A percentile compares a stretch with the other conserved stretches of the same genome.
Evolutionary conservation across 2,329 filamentous ascomycete genomes (phyloP).

Genomic region (Penicillium sp.): DNA sequence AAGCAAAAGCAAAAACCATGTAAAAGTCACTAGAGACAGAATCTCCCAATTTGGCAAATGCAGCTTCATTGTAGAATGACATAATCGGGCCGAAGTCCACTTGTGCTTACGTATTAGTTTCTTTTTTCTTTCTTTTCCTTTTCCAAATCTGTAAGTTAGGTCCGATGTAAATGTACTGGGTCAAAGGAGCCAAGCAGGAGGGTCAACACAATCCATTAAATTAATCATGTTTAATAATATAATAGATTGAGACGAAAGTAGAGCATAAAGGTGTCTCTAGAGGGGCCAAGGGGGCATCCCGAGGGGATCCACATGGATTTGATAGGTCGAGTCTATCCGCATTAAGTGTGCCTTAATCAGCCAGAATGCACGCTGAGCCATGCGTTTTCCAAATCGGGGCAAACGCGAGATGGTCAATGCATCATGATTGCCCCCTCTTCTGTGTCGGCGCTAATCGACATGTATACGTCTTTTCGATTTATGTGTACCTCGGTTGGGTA

Average conservation of each 20-base stretch:
- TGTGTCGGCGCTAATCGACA: too few species aligned
- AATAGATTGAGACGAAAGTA: background rate
- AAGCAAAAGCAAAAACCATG: background rate
- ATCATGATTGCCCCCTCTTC: too few species aligned
- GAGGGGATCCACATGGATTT: background rate
- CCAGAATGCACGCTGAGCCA: constrained; percentile 8
- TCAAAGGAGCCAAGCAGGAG: too few species aligned
- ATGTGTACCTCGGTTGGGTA: background rate
- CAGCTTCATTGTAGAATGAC: constrained; percentile 3
- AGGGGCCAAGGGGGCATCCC: background rate
- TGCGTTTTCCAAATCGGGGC: constrained; percentile 20
- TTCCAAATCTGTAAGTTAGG: background rate
- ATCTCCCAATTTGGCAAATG: constrained; percentile 13
- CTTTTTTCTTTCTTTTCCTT: background rate
- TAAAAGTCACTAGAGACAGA: background rate
- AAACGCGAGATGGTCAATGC: constrained; percentile 5
- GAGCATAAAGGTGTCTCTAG: too few species aligned
- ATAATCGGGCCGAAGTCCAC: constrained; percentile 3
- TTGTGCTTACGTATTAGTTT: background rate
- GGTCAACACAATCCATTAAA: background rate
- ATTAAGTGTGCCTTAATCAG: constrained; percentile 1
- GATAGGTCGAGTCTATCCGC: constrained; percentile 3
- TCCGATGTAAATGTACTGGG: background rate
- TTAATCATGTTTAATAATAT: too few species aligned
- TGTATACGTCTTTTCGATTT: too few species aligned